Conservation (phyloP, 805 yeast genomes). For the Kluyveromyces siamensis region DNA sequence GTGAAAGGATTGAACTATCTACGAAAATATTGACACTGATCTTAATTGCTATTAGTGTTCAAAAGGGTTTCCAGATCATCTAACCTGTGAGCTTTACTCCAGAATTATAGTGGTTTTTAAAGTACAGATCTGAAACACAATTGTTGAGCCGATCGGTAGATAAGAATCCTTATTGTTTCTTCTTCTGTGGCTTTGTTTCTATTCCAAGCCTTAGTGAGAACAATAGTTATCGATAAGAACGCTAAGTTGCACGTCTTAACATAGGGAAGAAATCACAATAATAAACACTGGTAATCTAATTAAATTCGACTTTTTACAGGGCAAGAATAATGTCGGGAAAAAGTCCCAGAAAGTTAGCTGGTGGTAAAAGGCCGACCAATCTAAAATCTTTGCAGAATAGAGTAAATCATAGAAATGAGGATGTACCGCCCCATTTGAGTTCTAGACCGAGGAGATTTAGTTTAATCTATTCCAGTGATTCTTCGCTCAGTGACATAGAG, state of each 20-base stretch:
- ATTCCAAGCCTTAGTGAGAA: background rate
- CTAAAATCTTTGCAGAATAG: constrained; percentile 5
- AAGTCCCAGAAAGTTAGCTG: constrained; percentile 18
- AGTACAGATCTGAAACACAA: background rate
- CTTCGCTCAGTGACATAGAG: constrained; percentile 32
- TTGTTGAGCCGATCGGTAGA: background rate
- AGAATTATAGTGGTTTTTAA: background rate
- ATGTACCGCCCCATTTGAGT: constrained; percentile 1
- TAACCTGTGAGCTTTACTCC: background rate
- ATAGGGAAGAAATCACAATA: too few species aligned
- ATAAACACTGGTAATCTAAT: too few species aligned
- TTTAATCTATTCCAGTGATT: constrained; percentile 35
- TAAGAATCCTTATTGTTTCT: background rate
- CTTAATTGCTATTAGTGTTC: background rate
- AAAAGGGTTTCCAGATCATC: background rate
- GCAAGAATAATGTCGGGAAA: constrained; percentile 11
- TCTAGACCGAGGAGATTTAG: constrained; percentile 35
- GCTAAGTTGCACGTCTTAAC: background rate
- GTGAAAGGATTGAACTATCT: background rate
- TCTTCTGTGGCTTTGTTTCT: background rate
- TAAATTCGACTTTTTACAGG: background rate
- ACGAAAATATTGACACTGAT: background rate
- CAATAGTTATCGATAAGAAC: background rate
- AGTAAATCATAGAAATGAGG: background rate
- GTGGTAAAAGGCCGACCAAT: constrained; percentile 8